These are phyloP conservation scores for Globisporangium middletonii DNA, from an alignment of 352 stramenopile species.

Conservation along the genomic window DNA sequence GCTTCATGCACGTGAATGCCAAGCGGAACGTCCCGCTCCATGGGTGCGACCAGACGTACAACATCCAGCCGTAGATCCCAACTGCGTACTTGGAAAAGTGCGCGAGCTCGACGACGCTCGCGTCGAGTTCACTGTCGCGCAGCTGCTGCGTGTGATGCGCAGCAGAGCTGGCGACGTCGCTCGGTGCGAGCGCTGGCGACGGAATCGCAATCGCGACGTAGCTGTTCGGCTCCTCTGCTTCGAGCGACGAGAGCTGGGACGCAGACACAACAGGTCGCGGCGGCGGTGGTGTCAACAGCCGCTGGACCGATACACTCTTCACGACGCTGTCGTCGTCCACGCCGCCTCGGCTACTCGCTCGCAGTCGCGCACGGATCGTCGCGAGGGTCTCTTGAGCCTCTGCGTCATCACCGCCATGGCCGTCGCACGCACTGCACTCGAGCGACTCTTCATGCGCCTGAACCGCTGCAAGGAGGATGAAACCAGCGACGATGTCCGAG, in stretches of 20 bases:
- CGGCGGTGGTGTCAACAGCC: not conserved
- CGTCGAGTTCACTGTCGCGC: slow-evolving; percentile 40
- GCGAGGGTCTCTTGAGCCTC: slow-evolving; percentile 43
- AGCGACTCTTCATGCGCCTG: slow-evolving; percentile 67
- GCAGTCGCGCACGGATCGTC: slow-evolving; percentile 44
- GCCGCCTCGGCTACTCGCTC: slow-evolving; percentile 1
- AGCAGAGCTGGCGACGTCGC: slow-evolving; percentile 17
- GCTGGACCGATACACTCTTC: not conserved
- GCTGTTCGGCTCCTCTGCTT: slow-evolving; percentile 15
- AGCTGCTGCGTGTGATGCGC: slow-evolving; percentile 8
- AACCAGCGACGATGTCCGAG: slow-evolving; percentile 83
- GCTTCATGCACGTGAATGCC: slow-evolving; percentile 72
- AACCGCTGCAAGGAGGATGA: slow-evolving; percentile 73
- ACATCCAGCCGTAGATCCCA: slow-evolving; percentile 88
- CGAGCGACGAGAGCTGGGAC: slow-evolving; percentile 20
- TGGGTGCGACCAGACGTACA: slow-evolving; percentile 87
- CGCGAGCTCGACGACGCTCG: slow-evolving; percentile 56
- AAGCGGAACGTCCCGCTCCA: slow-evolving; percentile 76
- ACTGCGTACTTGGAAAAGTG: slow-evolving; percentile 83
- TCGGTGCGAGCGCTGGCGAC: slow-evolving; percentile 11
- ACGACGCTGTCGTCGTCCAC: not conserved
- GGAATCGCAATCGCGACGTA: slow-evolving; percentile 54
- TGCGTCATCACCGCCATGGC: slow-evolving; percentile 18
- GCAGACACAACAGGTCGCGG: slow-evolving; percentile 9
- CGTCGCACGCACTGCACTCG: slow-evolving; percentile 20